Evolutionary conservation across 2,329 filamentous ascomycete species (phyloP).

Genomic region (Microdochium trichocladiopsis): DNA sequence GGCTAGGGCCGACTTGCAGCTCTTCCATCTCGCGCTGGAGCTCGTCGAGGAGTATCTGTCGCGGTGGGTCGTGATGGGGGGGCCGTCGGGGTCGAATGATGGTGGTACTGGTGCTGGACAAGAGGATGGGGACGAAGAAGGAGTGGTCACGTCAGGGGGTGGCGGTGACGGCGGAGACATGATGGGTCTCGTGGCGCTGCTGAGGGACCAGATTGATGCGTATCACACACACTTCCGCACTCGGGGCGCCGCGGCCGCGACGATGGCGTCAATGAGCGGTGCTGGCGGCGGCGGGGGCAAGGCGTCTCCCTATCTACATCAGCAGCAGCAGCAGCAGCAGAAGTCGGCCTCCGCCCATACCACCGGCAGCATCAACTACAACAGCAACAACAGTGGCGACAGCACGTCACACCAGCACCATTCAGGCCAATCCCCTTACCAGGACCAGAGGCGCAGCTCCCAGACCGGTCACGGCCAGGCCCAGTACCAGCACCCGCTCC

Average conservation of each 20-base stretch:
- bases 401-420: too few relatives aligned
- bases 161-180: not conserved
- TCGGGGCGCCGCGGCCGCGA: not conserved
- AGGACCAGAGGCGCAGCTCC: too few relatives aligned
- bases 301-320: not conserved
- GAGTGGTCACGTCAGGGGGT: not conserved
- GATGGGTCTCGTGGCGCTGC: not conserved
- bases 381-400: too few relatives aligned
- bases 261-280: not conserved
- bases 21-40: not conserved
- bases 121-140: too few relatives aligned
- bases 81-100: not conserved
- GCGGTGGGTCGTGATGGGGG: not conserved
- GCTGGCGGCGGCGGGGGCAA: not conserved
- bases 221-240: not conserved
- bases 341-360: too few relatives aligned
- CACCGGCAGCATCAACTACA: too few relatives aligned
- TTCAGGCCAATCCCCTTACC: too few relatives aligned
- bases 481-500: too few relatives aligned
- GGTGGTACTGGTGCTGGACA: not conserved
- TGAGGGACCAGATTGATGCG: not conserved
- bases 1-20: conserved; percentile 11
- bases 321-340: not conserved
- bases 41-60: not conserved
- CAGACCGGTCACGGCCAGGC: too few relatives aligned